phyloP scores from a whole-genome alignment of 495 filamentous ascomycete genomes.

The Xylaria palmicola region DNA sequence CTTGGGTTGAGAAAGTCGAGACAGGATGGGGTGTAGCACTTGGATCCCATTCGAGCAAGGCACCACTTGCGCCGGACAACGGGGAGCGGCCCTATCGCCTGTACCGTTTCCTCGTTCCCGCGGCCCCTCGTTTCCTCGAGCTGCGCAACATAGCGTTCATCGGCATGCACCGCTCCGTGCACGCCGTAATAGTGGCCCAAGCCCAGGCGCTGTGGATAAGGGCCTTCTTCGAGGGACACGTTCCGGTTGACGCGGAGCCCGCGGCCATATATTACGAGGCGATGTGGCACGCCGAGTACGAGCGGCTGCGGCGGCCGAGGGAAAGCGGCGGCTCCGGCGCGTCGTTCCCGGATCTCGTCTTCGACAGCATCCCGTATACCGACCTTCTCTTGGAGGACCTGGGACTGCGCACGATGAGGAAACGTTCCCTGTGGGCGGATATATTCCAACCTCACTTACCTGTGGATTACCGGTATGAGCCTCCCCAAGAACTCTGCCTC shows the following conservation, averaged over 20 bases:
- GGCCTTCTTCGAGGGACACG: conserved; percentile 44
- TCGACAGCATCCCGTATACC: conserved; percentile 62
- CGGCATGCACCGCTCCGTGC: conserved; percentile 54
- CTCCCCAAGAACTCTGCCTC: too few relatives aligned
- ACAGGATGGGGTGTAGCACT: not conserved
- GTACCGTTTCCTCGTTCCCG: conserved; percentile 60
- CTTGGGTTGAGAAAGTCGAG: not conserved
- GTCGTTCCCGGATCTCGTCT: conserved; percentile 58
- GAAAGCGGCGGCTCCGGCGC: conserved; percentile 46
- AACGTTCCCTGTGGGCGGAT: conserved; percentile 3
- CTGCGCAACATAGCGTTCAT: conserved; percentile 57
- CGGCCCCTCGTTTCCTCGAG: conserved; percentile 34
- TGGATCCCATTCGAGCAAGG: not conserved
- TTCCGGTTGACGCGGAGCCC: conserved; percentile 8
- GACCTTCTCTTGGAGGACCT: conserved; percentile 61
- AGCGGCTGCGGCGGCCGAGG: conserved; percentile 52
- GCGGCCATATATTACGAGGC: conserved; percentile 40
- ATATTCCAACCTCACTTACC: not conserved
- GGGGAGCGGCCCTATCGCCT: conserved; percentile 37
- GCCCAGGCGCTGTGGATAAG: conserved; percentile 63
- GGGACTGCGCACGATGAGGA: conserved; percentile 33
- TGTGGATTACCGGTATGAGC: not conserved
- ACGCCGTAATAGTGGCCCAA: conserved; percentile 54
- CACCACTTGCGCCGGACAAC: not conserved
- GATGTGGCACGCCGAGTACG: conserved; percentile 54